Evolutionary conservation across 495 filamentous ascomycete species (phyloP), one percentile per base, ranked within the genome.

Genomic region (Penicillium arizonense): DNA sequence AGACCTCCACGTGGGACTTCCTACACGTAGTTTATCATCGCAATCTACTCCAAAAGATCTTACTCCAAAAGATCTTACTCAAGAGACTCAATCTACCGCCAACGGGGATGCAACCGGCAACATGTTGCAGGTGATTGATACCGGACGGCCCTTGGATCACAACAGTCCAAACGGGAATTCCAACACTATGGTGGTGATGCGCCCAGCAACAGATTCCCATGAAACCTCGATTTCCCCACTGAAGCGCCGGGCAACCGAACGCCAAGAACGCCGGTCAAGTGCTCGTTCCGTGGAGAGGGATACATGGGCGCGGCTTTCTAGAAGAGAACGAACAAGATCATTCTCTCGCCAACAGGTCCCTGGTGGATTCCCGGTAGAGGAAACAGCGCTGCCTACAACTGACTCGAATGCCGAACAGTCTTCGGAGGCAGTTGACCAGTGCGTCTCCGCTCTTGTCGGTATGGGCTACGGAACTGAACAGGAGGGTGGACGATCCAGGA

Each of bases 401-500:
- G 50, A 35, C 11, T 1, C 4, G 9, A 46, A 14, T 41, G 11
- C 21, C 33, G 18, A 20, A 7, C 14, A 52, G 16, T 12, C n/a
- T 18, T 24, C 57, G 38, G 58, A 64, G 16, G 53, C 42, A n/a
- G 55, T 82, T 39, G 67, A 76, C 30, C 52, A 61, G 9, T 83
- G 81, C 53, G 67, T 83, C 34, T 64, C 71, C 5, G 65, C 69
- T 5, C 70, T 83, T 26, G 38, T 70, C 5, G 65, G 68, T 9
- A 65, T 83, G 53, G 81, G 81, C 1, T 83, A 79, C 53, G 76
- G 73, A n/a, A 68, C 65, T 14, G 62, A 62, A 32, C 53, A 69
- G 20, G 67, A 76, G 14, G 73, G 75, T 18, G 75, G 73, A 16
- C 66, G 53, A 28, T 61, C 75, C 40, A 70, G 80, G 36, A 63